A percentile compares a stretch with the other conserved stretches of the same genome.
Conservation (phyloP, 2,329 filamentous ascomycete genomes). For the Colletotrichum liaoningense region DNA sequence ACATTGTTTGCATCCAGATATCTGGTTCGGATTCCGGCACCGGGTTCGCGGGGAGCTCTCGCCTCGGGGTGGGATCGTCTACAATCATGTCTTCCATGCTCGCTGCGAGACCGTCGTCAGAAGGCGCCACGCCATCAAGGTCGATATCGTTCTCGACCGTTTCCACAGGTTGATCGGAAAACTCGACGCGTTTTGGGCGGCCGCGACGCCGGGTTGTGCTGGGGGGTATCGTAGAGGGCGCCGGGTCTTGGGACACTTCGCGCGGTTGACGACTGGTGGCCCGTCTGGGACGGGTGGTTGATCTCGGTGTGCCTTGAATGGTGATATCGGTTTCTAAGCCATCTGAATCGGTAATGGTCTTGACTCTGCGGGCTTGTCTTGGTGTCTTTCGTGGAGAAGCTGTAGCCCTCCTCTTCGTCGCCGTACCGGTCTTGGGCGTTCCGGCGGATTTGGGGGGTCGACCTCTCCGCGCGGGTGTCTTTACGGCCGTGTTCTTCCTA, state of each 20-base stretch:
- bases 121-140: slow-evolving; percentile 4
- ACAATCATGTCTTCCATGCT: slow-evolving; percentile 45
- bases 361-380: slow-evolving; percentile 45
- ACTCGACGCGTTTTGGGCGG: slow-evolving; percentile 28
- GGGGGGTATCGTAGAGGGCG: slow-evolving; percentile 14
- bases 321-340: slow-evolving; percentile 42
- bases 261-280: slow-evolving; percentile 15
- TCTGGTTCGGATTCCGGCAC: slow-evolving; percentile 51
- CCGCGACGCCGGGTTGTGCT: slow-evolving; percentile 16
- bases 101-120: slow-evolving; percentile 32
- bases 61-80: slow-evolving; percentile 43
- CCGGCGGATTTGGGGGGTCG: slow-evolving; percentile 62
- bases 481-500: slow-evolving; percentile 46
- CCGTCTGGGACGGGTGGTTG: slow-evolving; percentile 40
- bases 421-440: slow-evolving; percentile 59
- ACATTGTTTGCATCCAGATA: slow-evolving; percentile 58
- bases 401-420: slow-evolving; percentile 55
- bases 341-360: slow-evolving; percentile 41
- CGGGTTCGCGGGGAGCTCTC: slow-evolving; percentile 1
- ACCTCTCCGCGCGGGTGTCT: slow-evolving; percentile 56
- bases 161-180: slow-evolving; percentile 35
- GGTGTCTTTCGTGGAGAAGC: slow-evolving; percentile 55
- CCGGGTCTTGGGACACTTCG: slow-evolving; percentile 16
- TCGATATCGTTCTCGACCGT: slow-evolving; percentile 38
- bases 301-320: slow-evolving; percentile 46